Conservation (phyloP, 2,329 filamentous ascomycete species). For the Botryotinia convoluta region DNA sequence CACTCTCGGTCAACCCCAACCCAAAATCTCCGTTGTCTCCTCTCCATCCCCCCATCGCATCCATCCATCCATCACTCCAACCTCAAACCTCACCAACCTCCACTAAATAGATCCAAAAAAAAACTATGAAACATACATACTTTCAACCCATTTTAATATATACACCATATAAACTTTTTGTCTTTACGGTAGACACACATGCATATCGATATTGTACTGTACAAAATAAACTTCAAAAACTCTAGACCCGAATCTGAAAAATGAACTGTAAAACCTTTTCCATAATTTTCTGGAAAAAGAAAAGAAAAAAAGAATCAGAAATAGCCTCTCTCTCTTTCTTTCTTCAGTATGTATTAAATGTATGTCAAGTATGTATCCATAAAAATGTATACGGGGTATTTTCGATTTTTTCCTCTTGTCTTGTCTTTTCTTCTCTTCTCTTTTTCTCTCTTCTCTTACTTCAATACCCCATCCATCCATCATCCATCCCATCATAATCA, state of each 20-base stretch:
- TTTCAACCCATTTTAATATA: too few species aligned
- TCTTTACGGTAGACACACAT: too few species aligned
- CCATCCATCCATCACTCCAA: not conserved
- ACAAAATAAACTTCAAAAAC: not conserved
- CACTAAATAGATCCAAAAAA: not conserved
- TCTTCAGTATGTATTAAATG: too few species aligned
- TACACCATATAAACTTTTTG: too few species aligned
- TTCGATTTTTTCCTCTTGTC: not conserved
- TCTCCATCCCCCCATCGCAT: not conserved
- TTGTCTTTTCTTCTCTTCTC: not conserved
- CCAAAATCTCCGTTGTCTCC: not conserved
- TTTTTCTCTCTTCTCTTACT: not conserved
- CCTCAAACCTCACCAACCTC: not conserved
- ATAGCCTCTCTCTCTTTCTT: too few species aligned
- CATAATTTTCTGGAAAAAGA: not conserved
- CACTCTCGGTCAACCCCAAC: not conserved
- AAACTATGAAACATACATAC: conserved; percentile 1
- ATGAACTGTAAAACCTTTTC: not conserved
- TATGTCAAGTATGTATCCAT: not conserved
- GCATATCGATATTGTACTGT: not conserved
- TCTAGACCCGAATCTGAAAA: not conserved
- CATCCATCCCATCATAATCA: too few species aligned
- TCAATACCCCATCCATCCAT: not conserved
- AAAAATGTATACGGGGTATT: not conserved
- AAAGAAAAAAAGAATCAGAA: not conserved